Evolutionary conservation across 1,284 basidiomycete species (phyloP).

Genomic region (Apiotrichum montevideense): DNA sequence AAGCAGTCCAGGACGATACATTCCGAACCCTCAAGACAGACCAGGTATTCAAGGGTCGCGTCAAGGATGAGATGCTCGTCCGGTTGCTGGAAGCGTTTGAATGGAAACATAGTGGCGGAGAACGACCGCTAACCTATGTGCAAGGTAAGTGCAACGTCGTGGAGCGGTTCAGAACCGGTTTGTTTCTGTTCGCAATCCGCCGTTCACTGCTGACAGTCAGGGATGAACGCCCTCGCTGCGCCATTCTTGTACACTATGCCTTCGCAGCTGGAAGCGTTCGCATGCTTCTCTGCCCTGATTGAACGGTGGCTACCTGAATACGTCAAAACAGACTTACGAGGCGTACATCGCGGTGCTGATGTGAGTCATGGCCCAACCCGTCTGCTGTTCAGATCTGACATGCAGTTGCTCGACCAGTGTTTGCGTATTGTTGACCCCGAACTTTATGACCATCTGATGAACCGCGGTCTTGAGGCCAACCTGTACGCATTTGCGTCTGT

Average conservation of each 20-base stretch:
- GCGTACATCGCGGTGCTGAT: conserved; percentile 87
- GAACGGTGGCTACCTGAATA: conserved; percentile 88
- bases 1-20: conserved; percentile 51
- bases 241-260: conserved; percentile 95
- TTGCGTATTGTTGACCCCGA: conserved; percentile 83
- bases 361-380: conserved; percentile 50
- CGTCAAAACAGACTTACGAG: conserved; percentile 88
- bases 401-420: conserved; percentile 81
- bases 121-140: conserved; percentile 83
- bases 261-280: conserved; percentile 92
- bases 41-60: conserved; percentile 86
- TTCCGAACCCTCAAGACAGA: conserved; percentile 89
- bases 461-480: conserved; percentile 93
- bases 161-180: not conserved
- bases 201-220: conserved; percentile 12
- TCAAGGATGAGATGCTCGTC: conserved; percentile 94
- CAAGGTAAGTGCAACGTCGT: conserved; percentile 53
- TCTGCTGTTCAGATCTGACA: not conserved
- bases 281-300: conserved; percentile 90
- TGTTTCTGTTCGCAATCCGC: no score
- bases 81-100: conserved; percentile 92
- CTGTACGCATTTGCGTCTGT: conserved; percentile 94
- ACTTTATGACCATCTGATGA: conserved; percentile 70
- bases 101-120: conserved; percentile 57
- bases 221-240: conserved; percentile 97